Evolutionary conservation across 495 filamentous ascomycete species (phyloP).

Genomic region (Bombardia bombarda): DNA sequence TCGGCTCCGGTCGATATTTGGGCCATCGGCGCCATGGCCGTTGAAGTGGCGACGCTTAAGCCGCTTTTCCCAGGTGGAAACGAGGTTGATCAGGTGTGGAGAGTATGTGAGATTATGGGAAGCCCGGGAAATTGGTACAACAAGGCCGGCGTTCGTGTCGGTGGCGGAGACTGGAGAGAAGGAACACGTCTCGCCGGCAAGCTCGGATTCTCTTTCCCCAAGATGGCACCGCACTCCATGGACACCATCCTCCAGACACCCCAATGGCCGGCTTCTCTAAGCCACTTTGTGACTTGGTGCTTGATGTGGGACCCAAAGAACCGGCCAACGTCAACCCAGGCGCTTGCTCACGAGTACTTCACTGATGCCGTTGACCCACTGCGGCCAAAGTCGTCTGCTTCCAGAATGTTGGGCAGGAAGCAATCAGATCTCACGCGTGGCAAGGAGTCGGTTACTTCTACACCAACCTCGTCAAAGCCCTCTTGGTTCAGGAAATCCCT

Average conservation of each 20-base stretch:
- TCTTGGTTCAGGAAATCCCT: constrained; percentile 96
- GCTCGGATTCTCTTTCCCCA: constrained; percentile 96
- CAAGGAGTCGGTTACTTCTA: constrained; percentile 58
- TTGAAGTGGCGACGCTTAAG: constrained; percentile 95
- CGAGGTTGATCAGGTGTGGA: constrained; percentile 98
- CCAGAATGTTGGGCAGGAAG: constrained; percentile 77
- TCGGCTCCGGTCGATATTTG: constrained; percentile 98
- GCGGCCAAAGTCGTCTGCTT: constrained; percentile 82
- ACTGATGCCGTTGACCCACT: constrained; percentile 90
- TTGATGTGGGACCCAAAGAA: constrained; percentile 98
- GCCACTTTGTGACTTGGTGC: constrained; percentile 95
- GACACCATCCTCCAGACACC: constrained; percentile 84
- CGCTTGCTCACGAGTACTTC: constrained; percentile 91
- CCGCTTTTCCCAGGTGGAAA: constrained; percentile 96
- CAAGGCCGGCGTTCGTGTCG: constrained; percentile 76
- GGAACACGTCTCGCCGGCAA: constrained; percentile 88
- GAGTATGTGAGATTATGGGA: constrained; percentile 99
- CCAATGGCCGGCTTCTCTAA: constrained; percentile 84
- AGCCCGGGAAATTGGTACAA: constrained; percentile 98
- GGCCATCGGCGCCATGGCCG: constrained; percentile 98
- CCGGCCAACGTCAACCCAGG: constrained; percentile 90
- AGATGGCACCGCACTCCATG: constrained; percentile 98
- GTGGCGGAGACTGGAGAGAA: constrained; percentile 97
- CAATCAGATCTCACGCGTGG: constrained; percentile 64
- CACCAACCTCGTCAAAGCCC: constrained; percentile 66